phyloP scores from a whole-genome alignment of 768 basidiomycete genomes.

The Russula vinacea region DNA sequence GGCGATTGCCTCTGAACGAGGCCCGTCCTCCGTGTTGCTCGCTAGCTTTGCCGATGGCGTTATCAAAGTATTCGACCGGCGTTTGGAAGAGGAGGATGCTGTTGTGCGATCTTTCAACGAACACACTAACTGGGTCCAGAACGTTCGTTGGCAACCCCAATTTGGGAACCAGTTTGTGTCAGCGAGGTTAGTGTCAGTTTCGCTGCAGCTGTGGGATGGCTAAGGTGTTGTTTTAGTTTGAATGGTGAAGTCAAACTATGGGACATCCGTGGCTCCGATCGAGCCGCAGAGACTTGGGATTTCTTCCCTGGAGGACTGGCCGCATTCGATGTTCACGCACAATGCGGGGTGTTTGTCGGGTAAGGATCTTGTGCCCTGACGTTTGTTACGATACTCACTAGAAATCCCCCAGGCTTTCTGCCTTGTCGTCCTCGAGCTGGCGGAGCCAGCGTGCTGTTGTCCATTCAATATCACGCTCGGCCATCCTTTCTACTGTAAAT shows the following conservation, averaged over 20 bases:
- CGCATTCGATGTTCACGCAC: constrained; percentile 82
- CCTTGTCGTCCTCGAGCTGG: constrained; percentile 58
- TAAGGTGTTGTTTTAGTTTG: constrained; percentile 47
- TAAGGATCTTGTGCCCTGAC: constrained; percentile 39
- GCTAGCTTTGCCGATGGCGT: constrained; percentile 92
- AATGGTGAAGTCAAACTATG: constrained; percentile 90
- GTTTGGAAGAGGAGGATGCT: constrained; percentile 78
- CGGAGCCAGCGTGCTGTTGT: constrained; percentile 61
- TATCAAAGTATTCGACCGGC: constrained; percentile 86
- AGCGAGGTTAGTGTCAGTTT: constrained; percentile 76
- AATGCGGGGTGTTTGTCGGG: constrained; percentile 82
- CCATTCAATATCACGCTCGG: constrained; percentile 49
- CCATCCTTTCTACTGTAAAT: constrained; percentile 45
- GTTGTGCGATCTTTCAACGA: constrained; percentile 72
- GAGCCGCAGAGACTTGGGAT: constrained; percentile 59
- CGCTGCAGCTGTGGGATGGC: not conserved
- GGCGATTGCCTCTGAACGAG: constrained; percentile 72
- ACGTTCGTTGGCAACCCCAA: constrained; percentile 78
- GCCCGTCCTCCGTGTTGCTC: constrained; percentile 73
- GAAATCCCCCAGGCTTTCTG: constrained; percentile 38
- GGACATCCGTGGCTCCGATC: constrained; percentile 72
- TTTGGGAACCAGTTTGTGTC: constrained; percentile 71
- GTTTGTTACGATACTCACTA: not conserved
- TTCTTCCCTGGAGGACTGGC: constrained; percentile 70
- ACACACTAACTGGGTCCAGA: constrained; percentile 87